Base-by-base conservation (phyloP, 805 yeast species). In the Metschnikowia similis region DNA sequence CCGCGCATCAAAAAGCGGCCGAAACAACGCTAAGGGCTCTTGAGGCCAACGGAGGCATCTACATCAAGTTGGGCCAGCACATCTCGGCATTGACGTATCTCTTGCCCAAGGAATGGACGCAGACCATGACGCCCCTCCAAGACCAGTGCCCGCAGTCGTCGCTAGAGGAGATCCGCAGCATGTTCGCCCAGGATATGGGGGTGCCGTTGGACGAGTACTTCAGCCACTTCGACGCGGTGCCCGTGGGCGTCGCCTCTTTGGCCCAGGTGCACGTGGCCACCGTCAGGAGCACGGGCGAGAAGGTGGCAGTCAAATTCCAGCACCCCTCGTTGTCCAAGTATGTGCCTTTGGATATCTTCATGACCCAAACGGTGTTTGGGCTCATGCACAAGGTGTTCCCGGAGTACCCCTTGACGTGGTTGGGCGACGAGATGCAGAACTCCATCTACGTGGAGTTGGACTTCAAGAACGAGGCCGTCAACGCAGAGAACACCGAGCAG, bases 11-110 rank as follows among this genome's bases (percentile, higher is more conserved):
- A 50, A 71, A 72, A 49, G 90, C 96, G 43, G 97, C 99, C 0
- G 62, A 72, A 9, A 82, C 90, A 48, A 89, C 99, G 0, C 72
- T 89, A 49, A 67, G 71, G 39, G 97, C 97, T 0, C 69, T 94
- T 34, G 90, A 88, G 62, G 74, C 72, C 30, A 94, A 94, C 62
- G 97, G 96, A 14, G 99, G 99, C 1, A 77, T 94, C 7, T 94
- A 85, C 66, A 94, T 94, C 66, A 94, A 94, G 66, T 71, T 94
- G 40, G 99, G 99, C 10, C 99, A 94, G 65, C 99, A 94, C 63
- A 72, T 94, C 10, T 80, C 91, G 37, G 98, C 98, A 0, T 77
- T 94, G 80, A 88, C 97, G 1, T 94, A 94, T 66, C 71, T 94
- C 31, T 71, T 94, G 45, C 99, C 99, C 0, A 73, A 71, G 4